phyloP scores from a whole-genome alignment of 1,284 basidiomycete species.

The Trichosporon coremiiforme region DNA sequence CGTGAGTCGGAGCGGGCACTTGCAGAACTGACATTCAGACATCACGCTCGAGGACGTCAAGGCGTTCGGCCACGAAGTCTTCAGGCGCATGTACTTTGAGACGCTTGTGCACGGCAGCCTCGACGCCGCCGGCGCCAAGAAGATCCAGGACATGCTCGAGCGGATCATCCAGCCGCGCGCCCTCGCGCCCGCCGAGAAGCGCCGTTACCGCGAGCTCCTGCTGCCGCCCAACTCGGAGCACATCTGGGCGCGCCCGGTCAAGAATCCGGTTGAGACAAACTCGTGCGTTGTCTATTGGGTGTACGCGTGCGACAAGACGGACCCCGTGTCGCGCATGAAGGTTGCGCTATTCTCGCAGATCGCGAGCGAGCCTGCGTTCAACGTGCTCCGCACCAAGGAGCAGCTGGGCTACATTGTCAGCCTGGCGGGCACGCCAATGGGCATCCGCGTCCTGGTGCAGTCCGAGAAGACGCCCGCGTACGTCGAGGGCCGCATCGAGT shows the following conservation, averaged over 20 bases:
- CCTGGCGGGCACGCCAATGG: slow-evolving; percentile 65
- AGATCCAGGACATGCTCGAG: slow-evolving; percentile 73
- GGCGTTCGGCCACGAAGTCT: slow-evolving; percentile 65
- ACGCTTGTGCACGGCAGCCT: slow-evolving; percentile 86
- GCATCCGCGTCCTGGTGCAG: slow-evolving; percentile 86
- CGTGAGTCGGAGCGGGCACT: slow-evolving; percentile 59
- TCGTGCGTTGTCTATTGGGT: slow-evolving; percentile 78
- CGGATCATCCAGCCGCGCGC: slow-evolving; percentile 65
- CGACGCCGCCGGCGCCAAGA: slow-evolving; percentile 74
- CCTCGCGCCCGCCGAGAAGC: slow-evolving; percentile 63
- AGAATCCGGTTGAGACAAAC: slow-evolving; percentile 86
- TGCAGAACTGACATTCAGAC: slow-evolving; percentile 56
- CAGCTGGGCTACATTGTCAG: slow-evolving; percentile 92
- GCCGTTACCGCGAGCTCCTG: slow-evolving; percentile 65
- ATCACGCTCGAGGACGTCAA: slow-evolving; percentile 74
- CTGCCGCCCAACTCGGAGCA: slow-evolving; percentile 71
- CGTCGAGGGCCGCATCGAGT: slow-evolving; percentile 84
- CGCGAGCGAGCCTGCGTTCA: slow-evolving; percentile 86
- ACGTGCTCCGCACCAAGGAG: slow-evolving; percentile 90
- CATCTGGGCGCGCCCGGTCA: slow-evolving; percentile 70
- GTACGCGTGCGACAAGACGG: slow-evolving; percentile 63
- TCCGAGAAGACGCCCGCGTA: slow-evolving; percentile 82
- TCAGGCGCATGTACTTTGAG: slow-evolving; percentile 71
- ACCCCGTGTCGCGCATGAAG: slow-evolving; percentile 58
- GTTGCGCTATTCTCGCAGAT: slow-evolving; percentile 66